These are phyloP conservation scores for Ampelocalamus luodianensis DNA, from an alignment of 176 grass and related monocot genomes.

Conservation along the genomic window DNA sequence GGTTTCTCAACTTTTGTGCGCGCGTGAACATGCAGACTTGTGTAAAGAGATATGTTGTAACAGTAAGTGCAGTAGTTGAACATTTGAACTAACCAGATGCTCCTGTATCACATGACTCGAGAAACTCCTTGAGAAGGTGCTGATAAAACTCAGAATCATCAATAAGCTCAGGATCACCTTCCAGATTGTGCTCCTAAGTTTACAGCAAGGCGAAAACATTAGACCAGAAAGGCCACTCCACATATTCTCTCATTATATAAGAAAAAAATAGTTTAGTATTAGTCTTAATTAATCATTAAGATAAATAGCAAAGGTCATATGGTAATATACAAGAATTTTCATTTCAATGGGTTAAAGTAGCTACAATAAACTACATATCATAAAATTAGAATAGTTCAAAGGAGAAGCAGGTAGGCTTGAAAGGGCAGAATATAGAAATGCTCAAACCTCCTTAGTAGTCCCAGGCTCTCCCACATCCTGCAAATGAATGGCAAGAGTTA, in stretches of 20 bases:
- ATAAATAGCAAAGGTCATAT: neutral
- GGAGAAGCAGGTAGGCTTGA: neutral
- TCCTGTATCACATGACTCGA: slow-evolving; percentile 74
- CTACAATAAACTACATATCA: neutral
- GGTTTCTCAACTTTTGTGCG: neutral
- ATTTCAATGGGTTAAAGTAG: slow-evolving; percentile 1
- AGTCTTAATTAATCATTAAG: neutral
- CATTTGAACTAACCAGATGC: slow-evolving; percentile 61
- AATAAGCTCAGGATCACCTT: slow-evolving; percentile 83
- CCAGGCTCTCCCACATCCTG: slow-evolving; percentile 48
- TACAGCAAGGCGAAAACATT: slow-evolving; percentile 14
- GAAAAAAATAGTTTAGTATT: neutral
- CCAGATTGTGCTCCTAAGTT: slow-evolving; percentile 47
- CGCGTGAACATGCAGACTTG: neutral
- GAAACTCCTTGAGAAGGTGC: slow-evolving; percentile 94
- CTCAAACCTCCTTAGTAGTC: slow-evolving; percentile 61
- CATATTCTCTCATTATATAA: neutral
- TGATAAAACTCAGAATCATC: slow-evolving; percentile 94
- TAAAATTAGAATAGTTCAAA: neutral
- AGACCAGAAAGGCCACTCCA: slow-evolving; percentile 1
- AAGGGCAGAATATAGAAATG: slow-evolving; percentile 21
- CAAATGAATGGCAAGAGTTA: slow-evolving; percentile 33
- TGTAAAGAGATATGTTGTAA: neutral
- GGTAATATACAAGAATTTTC: neutral
- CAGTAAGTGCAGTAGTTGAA: neutral